Conservation (phyloP, 768 basidiomycete species). For the Suillus fuscotomentosus region DNA sequence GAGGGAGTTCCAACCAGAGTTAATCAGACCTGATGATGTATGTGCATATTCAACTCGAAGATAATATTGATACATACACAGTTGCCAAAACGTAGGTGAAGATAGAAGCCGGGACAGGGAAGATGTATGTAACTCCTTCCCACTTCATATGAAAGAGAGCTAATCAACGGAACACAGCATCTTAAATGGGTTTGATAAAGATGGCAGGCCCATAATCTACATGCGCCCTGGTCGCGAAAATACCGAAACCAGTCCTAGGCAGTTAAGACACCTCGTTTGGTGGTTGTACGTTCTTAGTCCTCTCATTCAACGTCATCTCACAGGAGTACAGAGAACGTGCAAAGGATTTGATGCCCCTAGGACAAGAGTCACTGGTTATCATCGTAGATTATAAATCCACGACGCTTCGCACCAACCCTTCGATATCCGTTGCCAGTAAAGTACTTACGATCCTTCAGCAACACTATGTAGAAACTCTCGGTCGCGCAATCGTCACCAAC, state of each 20-base stretch:
- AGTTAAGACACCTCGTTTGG: constrained; percentile 85
- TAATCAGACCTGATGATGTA: constrained; percentile 78
- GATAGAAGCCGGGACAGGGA: constrained; percentile 81
- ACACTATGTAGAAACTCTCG: constrained; percentile 88
- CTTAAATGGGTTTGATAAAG: constrained; percentile 80
- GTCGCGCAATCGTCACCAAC: constrained; percentile 80
- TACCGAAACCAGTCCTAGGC: constrained; percentile 72
- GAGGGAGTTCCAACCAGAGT: constrained; percentile 79
- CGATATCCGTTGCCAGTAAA: constrained; percentile 76
- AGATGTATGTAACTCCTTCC: constrained; percentile 58
- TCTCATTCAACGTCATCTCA: constrained; percentile 7
- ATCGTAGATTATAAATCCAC: constrained; percentile 85
- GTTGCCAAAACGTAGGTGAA: constrained; percentile 43
- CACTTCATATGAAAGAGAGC: not conserved
- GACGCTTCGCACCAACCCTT: constrained; percentile 81
- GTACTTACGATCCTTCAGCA: constrained; percentile 79
- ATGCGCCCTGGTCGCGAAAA: constrained; percentile 89
- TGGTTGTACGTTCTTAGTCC: constrained; percentile 57
- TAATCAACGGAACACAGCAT: constrained; percentile 43
- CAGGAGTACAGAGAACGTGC: constrained; percentile 67
- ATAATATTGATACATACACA: not conserved
- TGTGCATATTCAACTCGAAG: constrained; percentile 4
- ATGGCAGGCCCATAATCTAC: constrained; percentile 86
- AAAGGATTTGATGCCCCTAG: constrained; percentile 83
- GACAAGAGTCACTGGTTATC: constrained; percentile 80